Evolutionary conservation across 2,329 filamentous ascomycete genomes (phyloP), one percentile per base, ranked within the genome.

Genomic region (Colletotrichum sp.): DNA sequence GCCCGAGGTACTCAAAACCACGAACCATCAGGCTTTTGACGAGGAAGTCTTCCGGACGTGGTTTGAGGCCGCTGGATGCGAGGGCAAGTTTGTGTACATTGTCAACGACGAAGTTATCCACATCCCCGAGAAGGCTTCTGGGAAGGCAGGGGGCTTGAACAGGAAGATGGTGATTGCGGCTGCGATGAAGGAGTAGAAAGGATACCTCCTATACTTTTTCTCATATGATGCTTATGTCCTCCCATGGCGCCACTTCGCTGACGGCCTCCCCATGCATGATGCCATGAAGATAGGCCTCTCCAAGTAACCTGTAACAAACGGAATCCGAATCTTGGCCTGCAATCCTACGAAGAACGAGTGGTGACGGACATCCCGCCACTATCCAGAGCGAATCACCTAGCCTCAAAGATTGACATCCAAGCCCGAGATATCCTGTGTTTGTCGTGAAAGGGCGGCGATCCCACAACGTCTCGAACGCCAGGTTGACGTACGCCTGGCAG

Each of bases 11-110:
- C 69, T 76, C 18, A 62, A 80, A 8, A 80, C 75, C 4, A 78
- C 81, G 12, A 77, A 75, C 3, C 75, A 78, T 1, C 74, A 78
- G 34, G 81, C 81, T 0, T 84, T 83, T 16, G 64, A 59, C 2
- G 79, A 83, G 32, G 59, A 36, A 0, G 78, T 82, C 8, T 67
- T 84, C 3, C 75, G 71, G 16, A 18, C 13, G 3, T 78, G 75
- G 21, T 83, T 80, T 21, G 73, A 73, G 6, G 78, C 71, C 9
- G 82, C 79, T 1, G 94, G 94, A 0, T 86, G 89, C 0, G 83
- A 84, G 6, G 87, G 21, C 4, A 52, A n/a, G 8, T 76, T 77
- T 30, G 13, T 59, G 36, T 74, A 63, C 13, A 34, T 77, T 12
- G 63, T 77, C 30, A 62, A 78, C n/a, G 66, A 62, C 2, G 74